Percentiles rank a stretch among this genome's conserved stretches.
Conservation (phyloP, 192 early-diverging fungal genomes). For the Haplosporangium gracile region DNA sequence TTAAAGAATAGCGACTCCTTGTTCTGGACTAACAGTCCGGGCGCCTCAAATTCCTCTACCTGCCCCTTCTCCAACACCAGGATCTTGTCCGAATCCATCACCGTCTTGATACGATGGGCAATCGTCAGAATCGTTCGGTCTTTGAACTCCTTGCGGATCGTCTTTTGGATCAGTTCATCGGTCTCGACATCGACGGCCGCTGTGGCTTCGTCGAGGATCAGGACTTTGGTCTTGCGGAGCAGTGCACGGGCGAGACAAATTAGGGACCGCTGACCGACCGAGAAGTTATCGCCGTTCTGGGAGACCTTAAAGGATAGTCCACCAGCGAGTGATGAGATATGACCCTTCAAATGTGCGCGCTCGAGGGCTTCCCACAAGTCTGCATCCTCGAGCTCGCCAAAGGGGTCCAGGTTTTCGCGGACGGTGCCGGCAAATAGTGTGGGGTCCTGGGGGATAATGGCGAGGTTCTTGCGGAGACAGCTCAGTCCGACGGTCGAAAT, state of each 20-base stretch:
- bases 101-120: conserved; percentile 87
- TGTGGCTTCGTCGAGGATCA: conserved; percentile 61
- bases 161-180: conserved; percentile 86
- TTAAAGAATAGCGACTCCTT: conserved; percentile 36
- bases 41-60: conserved; percentile 65
- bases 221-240: conserved; percentile 65
- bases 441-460: conserved; percentile 40
- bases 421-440: conserved; percentile 32
- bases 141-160: conserved; percentile 81
- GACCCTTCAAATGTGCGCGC: conserved; percentile 73
- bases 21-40: conserved; percentile 60
- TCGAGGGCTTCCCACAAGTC: conserved; percentile 71
- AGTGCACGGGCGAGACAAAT: conserved; percentile 78
- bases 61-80: conserved; percentile 66
- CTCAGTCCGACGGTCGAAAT: conserved; percentile 17
- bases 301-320: conserved; percentile 76
- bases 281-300: conserved; percentile 87
- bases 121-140: conserved; percentile 87
- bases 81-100: conserved; percentile 87
- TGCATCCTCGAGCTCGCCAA: conserved; percentile 14
- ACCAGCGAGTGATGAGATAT: conserved; percentile 70
- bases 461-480: conserved; percentile 14
- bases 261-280: conserved; percentile 81
- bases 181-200: conserved; percentile 84
- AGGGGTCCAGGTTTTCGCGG: conserved; percentile 37